Evolutionary conservation across 768 basidiomycete genomes (phyloP).

Genomic region (Agrocybe chaxingu): DNA sequence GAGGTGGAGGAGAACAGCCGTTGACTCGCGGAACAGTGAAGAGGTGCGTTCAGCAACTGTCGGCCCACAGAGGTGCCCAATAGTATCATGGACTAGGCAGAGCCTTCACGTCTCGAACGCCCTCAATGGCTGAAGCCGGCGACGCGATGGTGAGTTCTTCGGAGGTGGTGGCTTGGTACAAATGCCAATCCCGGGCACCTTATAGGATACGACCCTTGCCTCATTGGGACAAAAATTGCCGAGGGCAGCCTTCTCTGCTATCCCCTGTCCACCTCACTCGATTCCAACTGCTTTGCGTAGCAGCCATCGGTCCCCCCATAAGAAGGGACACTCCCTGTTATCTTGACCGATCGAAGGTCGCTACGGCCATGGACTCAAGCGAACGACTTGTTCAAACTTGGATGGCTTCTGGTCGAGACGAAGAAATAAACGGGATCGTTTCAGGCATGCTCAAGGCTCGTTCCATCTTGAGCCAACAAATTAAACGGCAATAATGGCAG

Average conservation of each 20-base stretch:
- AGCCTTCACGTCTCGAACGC: constrained; percentile 10
- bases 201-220: no score
- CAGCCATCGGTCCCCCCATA: no score
- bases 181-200: no score
- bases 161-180: no score
- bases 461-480: constrained; percentile 4
- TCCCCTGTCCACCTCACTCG: no score
- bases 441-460: constrained; percentile 44
- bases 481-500: constrained; percentile 23
- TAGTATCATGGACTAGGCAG: constrained; percentile 33
- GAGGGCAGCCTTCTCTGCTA: no score
- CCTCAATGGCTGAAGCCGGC: neutral
- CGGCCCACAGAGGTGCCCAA: constrained; percentile 28
- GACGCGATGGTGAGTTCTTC: neutral
- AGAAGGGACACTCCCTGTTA: no score
- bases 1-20: constrained; percentile 21
- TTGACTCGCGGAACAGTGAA: constrained; percentile 12
- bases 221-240: no score
- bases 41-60: constrained; percentile 25
- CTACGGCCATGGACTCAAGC: constrained; percentile 30
- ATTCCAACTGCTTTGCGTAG: no score
- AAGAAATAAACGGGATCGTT: constrained; percentile 56
- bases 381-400: constrained; percentile 64
- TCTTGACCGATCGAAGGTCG: neutral
- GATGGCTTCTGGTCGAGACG: constrained; percentile 62